Conservation (phyloP, 306 rosid genomes). For the Carpinus viminea region DNA sequence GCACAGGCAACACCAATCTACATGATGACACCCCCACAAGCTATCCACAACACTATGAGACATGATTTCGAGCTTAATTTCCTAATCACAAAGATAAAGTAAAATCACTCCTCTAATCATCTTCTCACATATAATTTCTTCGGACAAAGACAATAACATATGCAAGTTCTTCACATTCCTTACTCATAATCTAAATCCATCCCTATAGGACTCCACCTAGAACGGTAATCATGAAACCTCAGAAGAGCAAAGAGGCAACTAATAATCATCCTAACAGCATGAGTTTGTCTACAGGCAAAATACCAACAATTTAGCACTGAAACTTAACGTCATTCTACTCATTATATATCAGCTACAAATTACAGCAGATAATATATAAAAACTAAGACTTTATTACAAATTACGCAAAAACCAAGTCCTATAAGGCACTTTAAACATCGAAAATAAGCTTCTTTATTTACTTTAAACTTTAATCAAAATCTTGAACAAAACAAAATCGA, state of each 20-base stretch:
- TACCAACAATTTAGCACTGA: background rate
- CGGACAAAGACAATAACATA: no score
- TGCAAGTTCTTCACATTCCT: no score
- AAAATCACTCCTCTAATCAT: background rate
- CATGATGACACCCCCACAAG: no score
- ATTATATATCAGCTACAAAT: background rate
- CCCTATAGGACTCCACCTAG: background rate
- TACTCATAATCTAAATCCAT: background rate
- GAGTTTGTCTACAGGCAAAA: no score
- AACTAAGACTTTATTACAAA: background rate
- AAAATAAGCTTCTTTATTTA: background rate
- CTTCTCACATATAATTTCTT: background rate
- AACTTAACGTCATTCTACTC: background rate
- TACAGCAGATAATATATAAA: background rate
- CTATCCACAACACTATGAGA: no score
- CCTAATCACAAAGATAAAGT: no score
- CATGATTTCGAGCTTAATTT: no score
- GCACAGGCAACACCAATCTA: no score
- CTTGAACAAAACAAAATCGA: background rate
- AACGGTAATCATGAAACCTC: background rate
- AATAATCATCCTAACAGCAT: background rate
- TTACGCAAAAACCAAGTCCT: background rate
- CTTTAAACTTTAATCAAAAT: background rate
- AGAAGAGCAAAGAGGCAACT: background rate
- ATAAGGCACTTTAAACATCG: background rate